These are phyloP conservation scores for Exophiala sp. DNA, from an alignment of 2,329 filamentous ascomycete genomes.

Conservation along the genomic window DNA sequence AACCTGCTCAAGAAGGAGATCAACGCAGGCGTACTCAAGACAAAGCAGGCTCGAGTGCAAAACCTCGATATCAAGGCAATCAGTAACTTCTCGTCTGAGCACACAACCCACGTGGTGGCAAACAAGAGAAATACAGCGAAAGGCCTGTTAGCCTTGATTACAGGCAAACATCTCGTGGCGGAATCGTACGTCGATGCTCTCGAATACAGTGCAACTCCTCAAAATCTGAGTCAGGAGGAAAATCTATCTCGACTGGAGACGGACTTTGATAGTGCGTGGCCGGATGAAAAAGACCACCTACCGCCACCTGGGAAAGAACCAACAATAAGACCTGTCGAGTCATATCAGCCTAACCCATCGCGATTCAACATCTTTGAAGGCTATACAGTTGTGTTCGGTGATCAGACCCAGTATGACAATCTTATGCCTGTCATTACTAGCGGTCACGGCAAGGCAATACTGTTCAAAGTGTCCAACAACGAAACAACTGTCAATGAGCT, in stretches of 20 bases:
- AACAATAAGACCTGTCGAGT: constrained; percentile 61
- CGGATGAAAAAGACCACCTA: constrained; percentile 66
- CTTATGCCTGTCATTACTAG: constrained; percentile 71
- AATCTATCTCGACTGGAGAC: constrained; percentile 62
- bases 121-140: constrained; percentile 87
- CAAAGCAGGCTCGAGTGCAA: constrained; percentile 66
- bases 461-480: constrained; percentile 59
- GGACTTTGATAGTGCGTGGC: constrained; percentile 79
- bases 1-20: constrained; percentile 69
- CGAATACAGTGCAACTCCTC: constrained; percentile 54
- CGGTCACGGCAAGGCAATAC: constrained; percentile 77
- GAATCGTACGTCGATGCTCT: constrained; percentile 71
- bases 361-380: constrained; percentile 75
- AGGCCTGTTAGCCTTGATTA: constrained; percentile 80
- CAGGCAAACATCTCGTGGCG: constrained; percentile 73
- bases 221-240: constrained; percentile 50
- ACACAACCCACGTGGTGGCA: constrained; percentile 83
- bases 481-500: constrained; percentile 72
- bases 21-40: constrained; percentile 61
- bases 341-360: constrained; percentile 66
- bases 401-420: constrained; percentile 69
- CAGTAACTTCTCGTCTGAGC: constrained; percentile 63
- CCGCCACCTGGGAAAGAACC: constrained; percentile 75
- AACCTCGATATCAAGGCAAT: constrained; percentile 85
- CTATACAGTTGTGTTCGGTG: constrained; percentile 85